Conservation (phyloP, 139 green algal species). For the Auxenochlorella pyrenoidosa region DNA sequence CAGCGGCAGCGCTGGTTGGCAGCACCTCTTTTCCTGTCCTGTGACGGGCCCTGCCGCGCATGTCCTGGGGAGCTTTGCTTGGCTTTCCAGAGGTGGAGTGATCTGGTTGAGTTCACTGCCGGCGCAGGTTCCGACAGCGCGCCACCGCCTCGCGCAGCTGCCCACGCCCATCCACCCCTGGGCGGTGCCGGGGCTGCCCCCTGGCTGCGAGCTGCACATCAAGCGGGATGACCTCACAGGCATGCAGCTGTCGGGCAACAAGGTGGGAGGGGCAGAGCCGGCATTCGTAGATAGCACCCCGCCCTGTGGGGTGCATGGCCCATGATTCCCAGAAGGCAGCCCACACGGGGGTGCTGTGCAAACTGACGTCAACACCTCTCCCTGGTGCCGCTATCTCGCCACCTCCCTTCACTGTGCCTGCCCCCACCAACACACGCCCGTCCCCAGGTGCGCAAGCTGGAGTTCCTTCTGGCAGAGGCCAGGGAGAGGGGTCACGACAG, state of each 20-base stretch:
- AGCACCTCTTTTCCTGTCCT: not conserved
- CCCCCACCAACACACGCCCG: not conserved
- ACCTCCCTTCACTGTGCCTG: not conserved
- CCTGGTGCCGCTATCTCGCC: no score
- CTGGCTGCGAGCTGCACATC: conserved; percentile 80
- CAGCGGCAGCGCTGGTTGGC: not conserved
- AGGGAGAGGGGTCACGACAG: conserved; percentile 71
- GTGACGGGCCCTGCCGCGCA: no score
- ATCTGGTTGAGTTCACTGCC: no score
- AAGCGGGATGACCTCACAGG: conserved; percentile 95
- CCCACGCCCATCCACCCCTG: conserved; percentile 78
- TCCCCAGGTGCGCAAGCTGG: conserved; percentile 92
- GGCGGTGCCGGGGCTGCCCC: conserved; percentile 74
- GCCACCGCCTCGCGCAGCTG: conserved; percentile 44
- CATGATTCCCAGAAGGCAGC: no score
- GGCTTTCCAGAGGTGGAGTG: no score
- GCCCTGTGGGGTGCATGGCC: not conserved
- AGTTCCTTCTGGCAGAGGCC: conserved; percentile 93
- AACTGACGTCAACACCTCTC: no score
- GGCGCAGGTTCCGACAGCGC: conserved; percentile 43
- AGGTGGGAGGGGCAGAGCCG: conserved; percentile 50
- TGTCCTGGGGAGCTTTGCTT: no score
- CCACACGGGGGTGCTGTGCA: no score
- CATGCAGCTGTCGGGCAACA: conserved; percentile 94
- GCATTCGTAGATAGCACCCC: no score